These are phyloP conservation scores for Epichloe elymi DNA, from an alignment of 2,329 filamentous ascomycete species.

Conservation along the genomic window DNA sequence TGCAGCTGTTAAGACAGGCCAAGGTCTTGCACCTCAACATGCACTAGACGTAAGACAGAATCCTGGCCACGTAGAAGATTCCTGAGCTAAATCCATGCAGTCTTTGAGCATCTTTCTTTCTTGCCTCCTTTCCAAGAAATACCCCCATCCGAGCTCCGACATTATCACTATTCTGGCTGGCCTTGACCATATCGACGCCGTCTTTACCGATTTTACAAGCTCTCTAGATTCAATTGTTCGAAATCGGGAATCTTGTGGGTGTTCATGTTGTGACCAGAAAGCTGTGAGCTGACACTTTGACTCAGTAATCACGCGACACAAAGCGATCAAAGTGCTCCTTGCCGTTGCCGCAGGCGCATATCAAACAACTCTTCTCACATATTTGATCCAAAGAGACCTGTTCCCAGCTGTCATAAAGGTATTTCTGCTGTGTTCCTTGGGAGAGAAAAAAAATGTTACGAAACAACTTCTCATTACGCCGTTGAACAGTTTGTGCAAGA, in stretches of 20 bases:
- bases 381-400: conserved; percentile 86
- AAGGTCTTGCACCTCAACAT: conserved; percentile 54
- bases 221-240: conserved; percentile 73
- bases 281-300: not conserved
- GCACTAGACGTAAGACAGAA: conserved; percentile 65
- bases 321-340: conserved; percentile 69
- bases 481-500: conserved; percentile 62
- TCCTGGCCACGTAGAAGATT: not conserved
- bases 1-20: conserved; percentile 48
- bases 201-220: conserved; percentile 80
- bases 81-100: conserved; percentile 31
- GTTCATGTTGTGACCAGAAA: not conserved
- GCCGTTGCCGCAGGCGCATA: conserved; percentile 88
- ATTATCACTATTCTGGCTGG: conserved; percentile 84
- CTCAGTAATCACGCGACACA: conserved; percentile 59
- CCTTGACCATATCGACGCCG: conserved; percentile 71
- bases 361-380: conserved; percentile 84
- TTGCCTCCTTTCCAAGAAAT: conserved; percentile 73
- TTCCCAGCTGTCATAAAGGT: conserved; percentile 95
- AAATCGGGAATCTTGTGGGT: conserved; percentile 56
- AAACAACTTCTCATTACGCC: conserved; percentile 1
- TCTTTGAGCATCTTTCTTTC: conserved; percentile 82
- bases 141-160: conserved; percentile 89
- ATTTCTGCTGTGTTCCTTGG: conserved; percentile 8
- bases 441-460: not conserved